A percentile compares a stretch with the other conserved stretches of the same genome.
These are phyloP conservation scores for Xylariaceae sp. DNA, from an alignment of 2,329 filamentous ascomycete species.

Conservation along the genomic window DNA sequence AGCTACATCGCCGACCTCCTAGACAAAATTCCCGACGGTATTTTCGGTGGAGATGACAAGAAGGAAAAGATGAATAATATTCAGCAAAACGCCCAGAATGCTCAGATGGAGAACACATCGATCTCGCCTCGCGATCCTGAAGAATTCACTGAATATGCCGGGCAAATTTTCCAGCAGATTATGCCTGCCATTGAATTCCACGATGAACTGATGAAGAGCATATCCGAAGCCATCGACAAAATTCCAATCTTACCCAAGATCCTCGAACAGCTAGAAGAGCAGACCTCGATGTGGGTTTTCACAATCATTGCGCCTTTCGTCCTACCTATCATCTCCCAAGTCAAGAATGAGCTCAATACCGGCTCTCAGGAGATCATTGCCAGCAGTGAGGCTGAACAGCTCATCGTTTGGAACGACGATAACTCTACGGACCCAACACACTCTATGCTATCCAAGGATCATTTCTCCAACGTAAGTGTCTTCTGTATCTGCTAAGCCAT, in stretches of 20 bases:
- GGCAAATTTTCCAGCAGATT: constrained; percentile 70
- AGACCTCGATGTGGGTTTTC: constrained; percentile 86
- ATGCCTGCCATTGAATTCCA: constrained; percentile 91
- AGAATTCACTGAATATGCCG: constrained; percentile 74
- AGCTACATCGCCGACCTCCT: constrained; percentile 76
- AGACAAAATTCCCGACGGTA: constrained; percentile 73
- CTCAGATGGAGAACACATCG: constrained; percentile 70
- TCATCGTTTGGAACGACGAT: constrained; percentile 81
- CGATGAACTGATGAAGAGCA: constrained; percentile 77
- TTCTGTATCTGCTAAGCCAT: background rate
- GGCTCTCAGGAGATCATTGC: constrained; percentile 85
- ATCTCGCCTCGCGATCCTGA: constrained; percentile 79
- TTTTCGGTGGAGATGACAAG: constrained; percentile 74
- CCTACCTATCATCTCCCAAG: constrained; percentile 78
- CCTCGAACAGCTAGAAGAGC: constrained; percentile 80
- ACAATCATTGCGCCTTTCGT: constrained; percentile 86
- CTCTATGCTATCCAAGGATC: constrained; percentile 93
- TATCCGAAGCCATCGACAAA: constrained; percentile 74
- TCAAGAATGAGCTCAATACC: constrained; percentile 81
- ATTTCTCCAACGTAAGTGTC: constrained; percentile 76
- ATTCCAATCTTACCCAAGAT: constrained; percentile 82
- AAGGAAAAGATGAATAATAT: constrained; percentile 74
- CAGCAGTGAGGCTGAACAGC: constrained; percentile 78
- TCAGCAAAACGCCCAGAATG: constrained; percentile 67
- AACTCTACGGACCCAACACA: constrained; percentile 78